phyloP scores from a whole-genome alignment of 2,329 filamentous ascomycete species.

The Pestalotiopsis sp. region DNA sequence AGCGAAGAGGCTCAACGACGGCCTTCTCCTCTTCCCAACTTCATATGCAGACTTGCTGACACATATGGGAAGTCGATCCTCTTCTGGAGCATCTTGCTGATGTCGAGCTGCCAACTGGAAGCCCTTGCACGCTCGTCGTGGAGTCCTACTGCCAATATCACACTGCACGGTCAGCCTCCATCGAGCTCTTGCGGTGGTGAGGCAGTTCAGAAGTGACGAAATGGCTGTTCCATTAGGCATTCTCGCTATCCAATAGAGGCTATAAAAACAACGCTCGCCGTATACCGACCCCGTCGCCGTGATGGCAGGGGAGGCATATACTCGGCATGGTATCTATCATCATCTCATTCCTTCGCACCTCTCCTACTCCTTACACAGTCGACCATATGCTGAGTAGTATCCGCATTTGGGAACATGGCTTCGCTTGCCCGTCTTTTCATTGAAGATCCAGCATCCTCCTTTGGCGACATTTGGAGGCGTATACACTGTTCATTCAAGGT shows the following conservation, averaged over 20 bases:
- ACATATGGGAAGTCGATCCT: background rate
- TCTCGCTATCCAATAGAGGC: background rate
- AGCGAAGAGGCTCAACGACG: slow-evolving; percentile 1
- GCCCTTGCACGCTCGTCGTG: background rate
- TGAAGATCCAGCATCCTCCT: slow-evolving; percentile 81
- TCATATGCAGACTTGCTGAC: background rate
- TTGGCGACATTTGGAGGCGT: slow-evolving; percentile 88
- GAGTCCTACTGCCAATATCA: background rate
- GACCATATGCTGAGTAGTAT: slow-evolving; percentile 70
- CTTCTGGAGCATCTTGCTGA: background rate
- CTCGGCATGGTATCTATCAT: background rate
- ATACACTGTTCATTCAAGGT: slow-evolving; percentile 57
- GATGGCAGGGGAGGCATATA: background rate
- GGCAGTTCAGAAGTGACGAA: background rate
- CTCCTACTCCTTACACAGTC: slow-evolving; percentile 41
- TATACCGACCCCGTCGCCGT: background rate
- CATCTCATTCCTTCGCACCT: background rate
- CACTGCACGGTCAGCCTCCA: background rate
- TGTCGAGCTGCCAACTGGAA: background rate
- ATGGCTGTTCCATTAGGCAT: background rate
- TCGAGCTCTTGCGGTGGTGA: background rate
- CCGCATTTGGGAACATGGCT: slow-evolving; percentile 72
- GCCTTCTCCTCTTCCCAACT: slow-evolving; percentile 12
- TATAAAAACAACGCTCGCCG: background rate
- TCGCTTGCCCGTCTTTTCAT: slow-evolving; percentile 73